Base-by-base conservation (phyloP, 768 basidiomycete genomes). In the Crassisporium funariophilum region DNA sequence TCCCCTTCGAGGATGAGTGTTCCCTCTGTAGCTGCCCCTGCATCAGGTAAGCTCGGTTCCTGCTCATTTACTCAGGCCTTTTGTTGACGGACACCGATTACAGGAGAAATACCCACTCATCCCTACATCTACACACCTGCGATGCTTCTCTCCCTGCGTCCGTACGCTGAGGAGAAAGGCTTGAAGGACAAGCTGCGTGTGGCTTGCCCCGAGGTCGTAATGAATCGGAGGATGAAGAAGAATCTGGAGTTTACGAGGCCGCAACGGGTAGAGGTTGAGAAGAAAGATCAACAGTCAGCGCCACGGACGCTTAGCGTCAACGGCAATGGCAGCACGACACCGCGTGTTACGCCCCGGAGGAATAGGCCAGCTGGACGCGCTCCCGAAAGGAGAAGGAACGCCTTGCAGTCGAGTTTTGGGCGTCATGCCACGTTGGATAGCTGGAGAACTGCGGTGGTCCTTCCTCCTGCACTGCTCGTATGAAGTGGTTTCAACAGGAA, bases 171-270 rank as follows among this genome's bases (percentile, higher is more conserved):
- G 33, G 56, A 59, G 21, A 51, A n/a, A n/a, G n/a, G 54, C 10
- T 47, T 64, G 35, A 61, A 57, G 16, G 52, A 50, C 19, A 56
- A 53, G 35, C 55, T 64, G 24, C 55, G 57, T 13, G 46, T 41
- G 9, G 31, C 52, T 1, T 57, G 55, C 50, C 65, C 65, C 1
- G 64, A 68, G 41, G 54, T 66, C 11, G 56, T 65, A 19, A 65
- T 68, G 61, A 66, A 61, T 40, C 54, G 64, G 31, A 63, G 62
- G 38, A 63, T 64, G 56, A 57, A 61, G 40, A 68, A 68, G 59
- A 57, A 52, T 17, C 38, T 62, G 27, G 56, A 64, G 47, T 66
- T 57, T 41, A 49, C 44, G n/a, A 49, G 52, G 21, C 44, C 52
- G 25, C 48, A 53, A 16, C 46, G 25, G 35, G 39, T 44, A 22